Percentiles rank a stretch among this genome's conserved stretches.
These are phyloP conservation scores for Trametes punicea DNA, from an alignment of 768 basidiomycete species.

Conservation along the genomic window DNA sequence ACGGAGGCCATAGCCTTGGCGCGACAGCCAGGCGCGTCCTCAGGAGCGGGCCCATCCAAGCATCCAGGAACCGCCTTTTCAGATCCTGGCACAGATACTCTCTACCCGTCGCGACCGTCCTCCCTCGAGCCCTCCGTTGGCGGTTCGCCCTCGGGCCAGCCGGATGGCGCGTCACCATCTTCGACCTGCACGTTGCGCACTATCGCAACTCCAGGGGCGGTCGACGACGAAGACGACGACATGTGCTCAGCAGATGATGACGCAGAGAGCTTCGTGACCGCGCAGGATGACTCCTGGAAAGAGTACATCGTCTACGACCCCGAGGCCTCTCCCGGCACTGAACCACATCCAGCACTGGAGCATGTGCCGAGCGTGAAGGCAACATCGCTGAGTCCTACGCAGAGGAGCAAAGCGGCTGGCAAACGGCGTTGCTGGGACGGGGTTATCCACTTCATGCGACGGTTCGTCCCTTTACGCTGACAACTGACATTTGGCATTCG, in stretches of 20 bases:
- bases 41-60: too few species aligned
- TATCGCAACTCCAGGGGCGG: neutral
- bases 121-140: neutral
- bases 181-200: neutral
- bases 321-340: neutral
- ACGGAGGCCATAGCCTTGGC: too few species aligned
- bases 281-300: neutral
- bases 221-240: neutral
- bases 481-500: neutral
- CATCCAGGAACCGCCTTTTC: too few species aligned
- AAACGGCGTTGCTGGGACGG: constrained; percentile 8
- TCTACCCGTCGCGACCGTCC: neutral
- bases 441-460: neutral
- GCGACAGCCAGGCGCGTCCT: too few species aligned
- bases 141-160: neutral
- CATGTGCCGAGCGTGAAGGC: neutral
- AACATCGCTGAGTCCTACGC: neutral
- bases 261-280: neutral
- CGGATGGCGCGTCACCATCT: neutral
- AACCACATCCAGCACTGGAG: neutral
- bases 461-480: neutral
- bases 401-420: neutral
- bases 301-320: neutral
- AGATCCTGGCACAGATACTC: neutral
- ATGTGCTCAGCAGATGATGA: neutral